Evolutionary conservation across 2,329 filamentous ascomycete genomes (phyloP).

Genomic region (Ophiostoma sp.): DNA sequence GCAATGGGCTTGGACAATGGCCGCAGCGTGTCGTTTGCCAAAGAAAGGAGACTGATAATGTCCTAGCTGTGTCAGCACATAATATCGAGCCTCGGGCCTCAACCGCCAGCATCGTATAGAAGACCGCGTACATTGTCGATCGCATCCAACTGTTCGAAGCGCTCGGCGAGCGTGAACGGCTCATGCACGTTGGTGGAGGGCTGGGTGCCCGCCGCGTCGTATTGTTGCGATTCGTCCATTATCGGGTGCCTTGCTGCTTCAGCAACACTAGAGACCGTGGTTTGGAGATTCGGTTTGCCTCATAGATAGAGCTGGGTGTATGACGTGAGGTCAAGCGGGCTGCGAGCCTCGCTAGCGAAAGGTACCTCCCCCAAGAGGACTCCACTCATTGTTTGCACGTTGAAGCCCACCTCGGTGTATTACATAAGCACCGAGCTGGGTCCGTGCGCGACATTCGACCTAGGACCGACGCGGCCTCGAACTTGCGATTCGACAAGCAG

Average conservation of each 20-base stretch:
- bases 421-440: background rate
- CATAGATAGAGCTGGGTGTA: background rate
- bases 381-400: background rate
- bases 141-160: conserved; percentile 71
- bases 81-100: background rate
- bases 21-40: conserved; percentile 55
- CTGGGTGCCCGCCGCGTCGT: background rate
- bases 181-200: conserved; percentile 32
- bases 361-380: background rate
- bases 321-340: background rate
- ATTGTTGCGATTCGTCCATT: background rate
- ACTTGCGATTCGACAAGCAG: background rate
- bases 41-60: conserved; percentile 42
- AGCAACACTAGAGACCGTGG: background rate
- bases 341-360: background rate
- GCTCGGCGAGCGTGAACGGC: conserved; percentile 68
- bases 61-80: conserved; percentile 33
- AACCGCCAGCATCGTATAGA: background rate
- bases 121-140: conserved; percentile 64
- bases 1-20: conserved; percentile 49
- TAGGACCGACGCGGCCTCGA: conserved; percentile 9
- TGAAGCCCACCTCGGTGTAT: background rate
- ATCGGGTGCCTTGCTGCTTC: background rate
- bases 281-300: background rate
- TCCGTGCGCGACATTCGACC: background rate